These are phyloP conservation scores for Syzygium grande DNA, from an alignment of 345 rosid species.

Conservation along the genomic window DNA sequence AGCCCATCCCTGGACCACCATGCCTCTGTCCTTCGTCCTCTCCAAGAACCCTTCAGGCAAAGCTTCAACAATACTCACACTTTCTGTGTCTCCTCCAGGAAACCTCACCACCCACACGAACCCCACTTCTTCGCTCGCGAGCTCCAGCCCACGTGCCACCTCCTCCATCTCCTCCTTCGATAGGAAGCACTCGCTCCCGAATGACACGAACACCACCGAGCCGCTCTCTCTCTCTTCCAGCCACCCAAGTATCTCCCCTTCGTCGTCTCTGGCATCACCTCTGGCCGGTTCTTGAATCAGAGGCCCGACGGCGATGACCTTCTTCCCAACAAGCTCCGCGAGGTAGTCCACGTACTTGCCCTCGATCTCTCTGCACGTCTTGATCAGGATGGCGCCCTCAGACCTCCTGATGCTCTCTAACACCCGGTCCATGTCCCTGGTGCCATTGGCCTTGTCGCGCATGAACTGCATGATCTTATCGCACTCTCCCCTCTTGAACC, in stretches of 20 bases:
- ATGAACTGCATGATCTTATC: slow-evolving; percentile 1
- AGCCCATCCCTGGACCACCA: slow-evolving; percentile 23
- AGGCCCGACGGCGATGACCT: slow-evolving; percentile 9
- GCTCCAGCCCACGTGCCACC: slow-evolving; percentile 22
- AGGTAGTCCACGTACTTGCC: slow-evolving; percentile 20
- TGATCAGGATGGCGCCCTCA: slow-evolving; percentile 7
- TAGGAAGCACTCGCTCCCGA: slow-evolving; percentile 21
- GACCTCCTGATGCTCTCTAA: slow-evolving; percentile 4
- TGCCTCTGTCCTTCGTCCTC: slow-evolving; percentile 10
- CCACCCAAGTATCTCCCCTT: slow-evolving; percentile 11
- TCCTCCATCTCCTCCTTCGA: slow-evolving; percentile 19
- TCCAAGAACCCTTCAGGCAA: slow-evolving; percentile 17
- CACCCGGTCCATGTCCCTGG: slow-evolving; percentile 1
- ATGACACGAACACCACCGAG: slow-evolving; percentile 14
- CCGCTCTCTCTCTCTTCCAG: background rate
- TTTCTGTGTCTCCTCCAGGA: background rate
- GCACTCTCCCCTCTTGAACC: background rate
- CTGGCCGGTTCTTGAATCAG: slow-evolving; percentile 16
- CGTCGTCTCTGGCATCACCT: background rate
- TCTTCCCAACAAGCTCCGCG: slow-evolving; percentile 2
- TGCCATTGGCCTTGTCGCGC: background rate
- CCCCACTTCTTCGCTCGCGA: background rate
- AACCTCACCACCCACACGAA: slow-evolving; percentile 29
- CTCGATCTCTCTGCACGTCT: slow-evolving; percentile 16
- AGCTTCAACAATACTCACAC: slow-evolving; percentile 6